Evolutionary conservation across 2,329 filamentous ascomycete genomes (phyloP).

Genomic region (Penicillium sp.): DNA sequence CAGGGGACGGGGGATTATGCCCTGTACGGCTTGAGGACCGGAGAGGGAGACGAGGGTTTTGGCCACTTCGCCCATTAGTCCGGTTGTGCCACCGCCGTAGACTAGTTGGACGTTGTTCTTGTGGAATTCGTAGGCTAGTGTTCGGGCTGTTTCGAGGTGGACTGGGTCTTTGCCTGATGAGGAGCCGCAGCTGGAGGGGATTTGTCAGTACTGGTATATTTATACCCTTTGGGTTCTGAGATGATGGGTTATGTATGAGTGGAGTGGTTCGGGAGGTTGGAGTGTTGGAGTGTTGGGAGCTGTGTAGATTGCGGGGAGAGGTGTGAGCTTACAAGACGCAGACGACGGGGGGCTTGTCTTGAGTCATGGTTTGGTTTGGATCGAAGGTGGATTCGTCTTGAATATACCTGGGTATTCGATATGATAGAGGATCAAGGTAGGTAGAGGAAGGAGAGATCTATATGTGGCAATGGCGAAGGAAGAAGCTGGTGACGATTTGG

Average conservation of each 20-base stretch:
- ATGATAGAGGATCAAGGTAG: background rate
- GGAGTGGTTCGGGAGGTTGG: background rate
- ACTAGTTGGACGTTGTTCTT: constrained; percentile 75
- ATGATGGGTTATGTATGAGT: background rate
- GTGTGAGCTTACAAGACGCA: constrained; percentile 68
- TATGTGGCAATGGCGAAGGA: background rate
- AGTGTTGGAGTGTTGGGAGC: background rate
- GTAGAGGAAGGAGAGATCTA: background rate
- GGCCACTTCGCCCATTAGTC: constrained; percentile 92
- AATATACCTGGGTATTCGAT: background rate
- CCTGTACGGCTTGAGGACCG: constrained; percentile 78
- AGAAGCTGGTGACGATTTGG: background rate
- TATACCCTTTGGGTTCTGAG: background rate
- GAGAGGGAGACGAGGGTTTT: constrained; percentile 77
- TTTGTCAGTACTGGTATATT: constrained; percentile 4
- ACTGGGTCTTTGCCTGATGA: constrained; percentile 65
- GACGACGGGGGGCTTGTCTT: constrained; percentile 58
- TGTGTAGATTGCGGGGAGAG: background rate
- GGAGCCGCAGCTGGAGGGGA: constrained; percentile 67
- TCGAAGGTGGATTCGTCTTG: background rate
- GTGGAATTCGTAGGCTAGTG: constrained; percentile 70
- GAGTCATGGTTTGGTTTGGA: constrained; percentile 11
- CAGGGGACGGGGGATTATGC: constrained; percentile 84
- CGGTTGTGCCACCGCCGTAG: constrained; percentile 90
- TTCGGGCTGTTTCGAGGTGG: constrained; percentile 72